Base-by-base conservation (phyloP, 768 basidiomycete genomes). In the Termitomyces sp. region DNA sequence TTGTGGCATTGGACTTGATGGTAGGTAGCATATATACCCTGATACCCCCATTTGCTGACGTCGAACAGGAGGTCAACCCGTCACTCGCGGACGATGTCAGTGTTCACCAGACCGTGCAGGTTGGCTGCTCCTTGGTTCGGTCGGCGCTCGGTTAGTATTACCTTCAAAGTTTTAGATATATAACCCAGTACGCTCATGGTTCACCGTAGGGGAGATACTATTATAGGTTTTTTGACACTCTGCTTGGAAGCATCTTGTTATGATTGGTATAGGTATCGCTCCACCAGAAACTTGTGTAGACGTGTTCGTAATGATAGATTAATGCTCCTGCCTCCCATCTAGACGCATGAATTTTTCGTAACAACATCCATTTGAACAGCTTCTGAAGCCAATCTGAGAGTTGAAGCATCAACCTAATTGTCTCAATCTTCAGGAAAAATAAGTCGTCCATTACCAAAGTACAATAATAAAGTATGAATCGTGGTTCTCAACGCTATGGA, bases 1-100 rank as follows among this genome's bases (percentile, higher is more conserved):
- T 99, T 20, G 95, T 97, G 27, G 93, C 88, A 0, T 75, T 98
- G 24, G 96, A 99, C 73, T 78, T 99, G 62, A 95, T 99, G 95
- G 95, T 90, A 61, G 49, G 83, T 70, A 22, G 24, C 36, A 42
- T 44, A n/a, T 16, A 46, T 16, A 46, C 20, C 12, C 47, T 56
- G 57, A 58, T 46, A 47, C 39, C 11, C 37, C 54, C 39, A 45
- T 24, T 55, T 33, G 57, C 51, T 62, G 55, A 56, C 51, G 13
- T 24, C 58, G 18, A 11, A 60, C 68, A 94, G 91, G 93, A 99
- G 73, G 96, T 99, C 60, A 98, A 98, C 70, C 97, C 97, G n/a
- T 89, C 92, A 0, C 80, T 99, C 18, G 83, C 81, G 15, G 93
- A 95, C 65, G 78, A 77, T 47, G 79, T 77, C 49, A 86, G 87